Percentiles rank a stretch among this genome's conserved stretches.
Conservation (phyloP, 345 rosid genomes). For the Moricandia moricandioides region DNA sequence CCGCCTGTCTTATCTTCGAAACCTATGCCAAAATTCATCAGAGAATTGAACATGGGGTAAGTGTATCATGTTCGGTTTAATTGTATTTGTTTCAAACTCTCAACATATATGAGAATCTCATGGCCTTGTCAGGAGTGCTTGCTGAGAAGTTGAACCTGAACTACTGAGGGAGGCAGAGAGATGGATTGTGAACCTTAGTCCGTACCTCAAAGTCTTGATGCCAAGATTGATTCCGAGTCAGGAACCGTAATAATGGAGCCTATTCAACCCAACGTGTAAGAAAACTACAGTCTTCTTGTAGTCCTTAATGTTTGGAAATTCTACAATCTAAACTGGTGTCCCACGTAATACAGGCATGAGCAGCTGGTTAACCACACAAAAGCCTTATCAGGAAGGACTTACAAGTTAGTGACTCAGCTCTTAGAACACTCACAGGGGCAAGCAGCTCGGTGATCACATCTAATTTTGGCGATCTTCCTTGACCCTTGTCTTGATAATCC, state of each 20-base stretch:
- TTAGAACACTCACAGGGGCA: constrained; percentile 74
- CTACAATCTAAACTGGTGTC: background rate
- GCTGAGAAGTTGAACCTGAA: constrained; percentile 89
- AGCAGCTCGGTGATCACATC: constrained; percentile 54
- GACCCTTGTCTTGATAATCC: background rate
- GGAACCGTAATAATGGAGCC: constrained; percentile 92
- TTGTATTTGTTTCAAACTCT: background rate
- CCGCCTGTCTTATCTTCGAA: constrained; percentile 87
- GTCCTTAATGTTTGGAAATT: background rate
- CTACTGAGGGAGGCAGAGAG: constrained; percentile 93
- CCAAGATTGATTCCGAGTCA: constrained; percentile 79
- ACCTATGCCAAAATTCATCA: constrained; percentile 95
- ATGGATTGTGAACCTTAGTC: constrained; percentile 96
- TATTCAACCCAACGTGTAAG: constrained; percentile 79
- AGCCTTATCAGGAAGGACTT: constrained; percentile 80
- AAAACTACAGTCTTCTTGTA: constrained; percentile 6
- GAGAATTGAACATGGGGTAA: constrained; percentile 91
- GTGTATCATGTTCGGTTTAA: constrained; percentile 5
- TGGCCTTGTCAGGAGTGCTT: constrained; percentile 60
- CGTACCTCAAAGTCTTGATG: constrained; percentile 90
- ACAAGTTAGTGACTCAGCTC: constrained; percentile 80
- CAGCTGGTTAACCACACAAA: constrained; percentile 91
- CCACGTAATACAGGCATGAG: constrained; percentile 60
- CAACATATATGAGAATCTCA: background rate
- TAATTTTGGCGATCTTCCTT: constrained; percentile 15